These are phyloP conservation scores for Fusarium circinatum DNA, from an alignment of 2,329 filamentous ascomycete genomes.

Conservation along the genomic window DNA sequence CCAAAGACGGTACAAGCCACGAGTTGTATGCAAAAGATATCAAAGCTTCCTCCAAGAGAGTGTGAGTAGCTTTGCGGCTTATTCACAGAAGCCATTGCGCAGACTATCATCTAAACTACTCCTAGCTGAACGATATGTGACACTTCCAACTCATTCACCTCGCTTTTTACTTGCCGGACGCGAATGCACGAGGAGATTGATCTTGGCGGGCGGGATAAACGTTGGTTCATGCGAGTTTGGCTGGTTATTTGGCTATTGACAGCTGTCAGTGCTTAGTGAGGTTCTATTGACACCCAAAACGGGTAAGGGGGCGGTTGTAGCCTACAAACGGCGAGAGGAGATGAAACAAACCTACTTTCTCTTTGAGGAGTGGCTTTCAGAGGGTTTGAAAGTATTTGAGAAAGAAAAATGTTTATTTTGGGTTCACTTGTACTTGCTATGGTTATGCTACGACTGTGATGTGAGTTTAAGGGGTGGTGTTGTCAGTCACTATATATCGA, in stretches of 20 bases:
- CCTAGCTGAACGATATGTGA: not conserved
- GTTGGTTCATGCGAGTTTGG: conserved; percentile 3
- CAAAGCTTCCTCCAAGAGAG: not conserved
- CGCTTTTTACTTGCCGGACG: conserved; percentile 7
- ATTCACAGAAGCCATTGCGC: conserved; percentile 6
- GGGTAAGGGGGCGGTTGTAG: conserved; percentile 24
- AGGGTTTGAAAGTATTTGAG: not conserved
- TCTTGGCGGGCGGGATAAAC: not conserved
- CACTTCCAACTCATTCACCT: not conserved
- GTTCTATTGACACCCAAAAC: conserved; percentile 43
- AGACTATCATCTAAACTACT: not conserved
- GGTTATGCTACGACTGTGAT: not conserved
- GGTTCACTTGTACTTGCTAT: not conserved
- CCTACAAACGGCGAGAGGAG: conserved; percentile 4
- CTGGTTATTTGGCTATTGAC: conserved; percentile 11
- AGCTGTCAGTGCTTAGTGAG: conserved; percentile 34
- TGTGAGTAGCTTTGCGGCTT: conserved; percentile 11
- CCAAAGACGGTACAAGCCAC: conserved; percentile 7
- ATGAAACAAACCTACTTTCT: not conserved
- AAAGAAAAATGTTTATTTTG: not conserved
- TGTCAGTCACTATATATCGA: too few species aligned
- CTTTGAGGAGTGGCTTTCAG: not conserved
- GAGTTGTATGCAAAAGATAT: not conserved
- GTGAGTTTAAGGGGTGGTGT: not conserved
- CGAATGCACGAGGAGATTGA: conserved; percentile 7